Base-by-base conservation (phyloP, 73 alveolate species). In the Paramecium octaurelia region DNA sequence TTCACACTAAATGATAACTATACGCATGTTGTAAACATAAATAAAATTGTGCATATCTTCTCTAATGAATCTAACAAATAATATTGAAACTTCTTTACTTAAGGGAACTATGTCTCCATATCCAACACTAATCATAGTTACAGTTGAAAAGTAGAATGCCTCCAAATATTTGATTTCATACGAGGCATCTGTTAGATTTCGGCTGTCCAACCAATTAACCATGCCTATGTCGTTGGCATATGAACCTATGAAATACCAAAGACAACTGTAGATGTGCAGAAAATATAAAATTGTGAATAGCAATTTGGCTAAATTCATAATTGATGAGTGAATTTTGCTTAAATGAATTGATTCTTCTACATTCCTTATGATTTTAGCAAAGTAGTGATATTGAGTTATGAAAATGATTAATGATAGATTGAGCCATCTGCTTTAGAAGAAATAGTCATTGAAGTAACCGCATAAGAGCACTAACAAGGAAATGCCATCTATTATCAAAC, bases 61-160 rank as follows among this genome's bases (percentile, higher is more conserved):
- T 77, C 90, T 20, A 77, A 44, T 12, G 48, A 8, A 40, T 71
- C 86, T 71, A 21, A 77, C 6, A 27, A 14, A 42, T 18, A 10
- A 20, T 77, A 77, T 2, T 11, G 36, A 12, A 8, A 12, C 10
- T 27, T 35, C 18, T 14, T 6, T 77, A 77, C 70, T 77, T 88
- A 54, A 60, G 16, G 93, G 93, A 20, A 29, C 58, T 20, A 88
- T 68, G 46, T 88, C 93, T 11, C 93, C 93, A 70, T 88, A 88
- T 16, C 93, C 93, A 36, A 88, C 93, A 23, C 90, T 88, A 9
- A 48, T 80, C 93, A 88, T 88, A 0, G 93, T 88, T 2, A 88
- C 93, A 10, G 91, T 35, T 20, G 90, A 88, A 43, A 69, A 88
- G 43, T 88, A 88, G 38, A 88, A 68, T 3, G 93, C 89, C 1